These are phyloP conservation scores for Suhomyces pyralidae DNA, from an alignment of 805 yeast genomes.

Conservation along the genomic window DNA sequence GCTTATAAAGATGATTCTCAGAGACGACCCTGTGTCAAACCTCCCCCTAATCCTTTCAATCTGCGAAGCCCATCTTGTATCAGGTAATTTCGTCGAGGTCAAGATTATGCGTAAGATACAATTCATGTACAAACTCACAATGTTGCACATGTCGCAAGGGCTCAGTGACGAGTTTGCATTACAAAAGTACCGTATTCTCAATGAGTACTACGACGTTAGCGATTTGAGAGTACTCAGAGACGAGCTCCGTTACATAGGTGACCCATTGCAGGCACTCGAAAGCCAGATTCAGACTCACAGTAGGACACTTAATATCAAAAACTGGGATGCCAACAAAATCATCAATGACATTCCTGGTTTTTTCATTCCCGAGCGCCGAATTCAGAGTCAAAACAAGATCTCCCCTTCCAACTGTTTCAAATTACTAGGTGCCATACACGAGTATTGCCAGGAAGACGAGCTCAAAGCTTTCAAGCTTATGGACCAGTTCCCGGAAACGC, in stretches of 20 bases:
- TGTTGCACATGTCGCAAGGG: conserved; percentile 16
- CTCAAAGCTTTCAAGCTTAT: conserved; percentile 24
- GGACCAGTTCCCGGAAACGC: conserved; percentile 33
- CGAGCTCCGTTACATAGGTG: conserved; percentile 10
- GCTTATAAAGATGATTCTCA: conserved; percentile 10
- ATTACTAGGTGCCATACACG: conserved; percentile 16
- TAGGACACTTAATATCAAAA: background rate
- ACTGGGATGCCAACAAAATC: conserved; percentile 6
- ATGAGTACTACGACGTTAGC: conserved; percentile 25
- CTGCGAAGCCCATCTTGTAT: conserved; percentile 30
- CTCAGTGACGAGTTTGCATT: conserved; percentile 11
- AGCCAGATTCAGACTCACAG: conserved; percentile 8
- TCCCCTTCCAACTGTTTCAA: conserved; percentile 15
- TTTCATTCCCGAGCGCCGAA: conserved; percentile 29
- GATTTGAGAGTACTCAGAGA: conserved; percentile 10
- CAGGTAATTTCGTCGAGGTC: conserved; percentile 30
- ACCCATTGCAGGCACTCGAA: conserved; percentile 12
- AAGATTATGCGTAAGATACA: conserved; percentile 18
- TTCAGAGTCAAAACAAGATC: conserved; percentile 22
- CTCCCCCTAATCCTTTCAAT: conserved; percentile 16
- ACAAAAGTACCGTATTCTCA: conserved; percentile 19
- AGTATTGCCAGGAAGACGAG: conserved; percentile 15
- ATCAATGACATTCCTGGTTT: conserved; percentile 24
- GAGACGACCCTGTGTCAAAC: background rate
- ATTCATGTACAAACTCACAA: conserved; percentile 26